phyloP scores from a whole-genome alignment of 2,329 filamentous ascomycete species.

The Balansia obtecta region DNA sequence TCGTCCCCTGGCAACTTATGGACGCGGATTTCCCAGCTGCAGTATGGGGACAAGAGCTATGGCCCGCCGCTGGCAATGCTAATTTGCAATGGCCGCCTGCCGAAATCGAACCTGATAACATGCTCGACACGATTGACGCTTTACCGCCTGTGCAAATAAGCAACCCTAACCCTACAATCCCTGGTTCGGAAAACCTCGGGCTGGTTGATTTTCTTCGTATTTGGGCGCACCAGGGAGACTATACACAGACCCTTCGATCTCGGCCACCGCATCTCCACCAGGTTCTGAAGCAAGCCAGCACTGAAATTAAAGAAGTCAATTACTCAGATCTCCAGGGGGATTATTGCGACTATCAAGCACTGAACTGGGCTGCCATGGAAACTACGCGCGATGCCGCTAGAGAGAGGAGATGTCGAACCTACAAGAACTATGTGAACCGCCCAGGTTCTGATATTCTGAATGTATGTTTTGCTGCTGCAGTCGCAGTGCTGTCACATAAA shows the following conservation, averaged over 20 bases:
- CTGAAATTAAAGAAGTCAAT: slow-evolving; percentile 13
- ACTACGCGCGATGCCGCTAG: slow-evolving; percentile 38
- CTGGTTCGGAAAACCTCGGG: slow-evolving; percentile 37
- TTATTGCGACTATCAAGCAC: slow-evolving; percentile 43
- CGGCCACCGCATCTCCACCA: slow-evolving; percentile 16
- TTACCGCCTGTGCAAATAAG: slow-evolving; percentile 14
- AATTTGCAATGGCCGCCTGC: background rate
- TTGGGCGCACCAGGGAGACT: slow-evolving; percentile 29
- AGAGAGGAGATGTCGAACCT: slow-evolving; percentile 32
- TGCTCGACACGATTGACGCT: background rate
- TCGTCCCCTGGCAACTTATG: background rate
- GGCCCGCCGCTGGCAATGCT: background rate
- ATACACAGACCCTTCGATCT: slow-evolving; percentile 13
- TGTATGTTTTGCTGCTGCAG: slow-evolving; percentile 29
- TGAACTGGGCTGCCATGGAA: slow-evolving; percentile 43
- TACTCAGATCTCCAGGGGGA: slow-evolving; percentile 43
- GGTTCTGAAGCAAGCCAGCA: slow-evolving; percentile 19
- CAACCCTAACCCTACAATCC: slow-evolving; percentile 22
- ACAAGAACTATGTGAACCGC: slow-evolving; percentile 47
- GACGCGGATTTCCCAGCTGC: background rate
- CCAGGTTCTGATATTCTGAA: slow-evolving; percentile 31
- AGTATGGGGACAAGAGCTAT: background rate
- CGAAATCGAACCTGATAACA: background rate
- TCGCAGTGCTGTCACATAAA: background rate
- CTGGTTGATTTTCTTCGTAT: slow-evolving; percentile 36